These are phyloP conservation scores for Hyphodiscus sp. DNA, from an alignment of 2,329 filamentous ascomycete species.

Conservation along the genomic window DNA sequence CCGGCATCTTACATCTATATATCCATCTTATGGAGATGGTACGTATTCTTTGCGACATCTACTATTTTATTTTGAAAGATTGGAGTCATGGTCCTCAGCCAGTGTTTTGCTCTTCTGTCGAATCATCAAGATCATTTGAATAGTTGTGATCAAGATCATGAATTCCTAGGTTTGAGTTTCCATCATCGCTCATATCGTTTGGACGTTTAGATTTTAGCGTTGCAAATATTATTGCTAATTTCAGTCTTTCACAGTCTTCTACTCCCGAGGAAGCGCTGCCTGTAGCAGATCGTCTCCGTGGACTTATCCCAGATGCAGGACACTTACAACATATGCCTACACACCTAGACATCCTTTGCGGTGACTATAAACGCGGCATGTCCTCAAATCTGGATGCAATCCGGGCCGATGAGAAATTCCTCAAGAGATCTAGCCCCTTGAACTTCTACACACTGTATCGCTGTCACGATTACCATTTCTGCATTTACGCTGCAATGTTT, in stretches of 20 bases:
- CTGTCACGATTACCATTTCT: conserved; percentile 68
- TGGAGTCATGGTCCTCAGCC: too few relatives aligned
- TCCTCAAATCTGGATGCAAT: conserved; percentile 61
- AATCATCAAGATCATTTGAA: too few relatives aligned
- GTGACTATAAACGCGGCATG: conserved; percentile 63
- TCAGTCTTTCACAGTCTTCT: conserved; percentile 35
- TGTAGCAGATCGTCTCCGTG: conserved; percentile 55
- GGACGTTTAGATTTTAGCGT: too few relatives aligned
- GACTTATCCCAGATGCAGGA: conserved; percentile 61
- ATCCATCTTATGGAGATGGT: conserved; percentile 73
- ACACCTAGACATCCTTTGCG: conserved; percentile 67
- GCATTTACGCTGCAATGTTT: conserved; percentile 74
- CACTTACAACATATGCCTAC: conserved; percentile 73
- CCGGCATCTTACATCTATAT: conserved; percentile 68
- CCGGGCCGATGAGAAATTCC: conserved; percentile 59
- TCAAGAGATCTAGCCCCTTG: conserved; percentile 49
- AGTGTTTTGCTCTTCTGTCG: too few relatives aligned
- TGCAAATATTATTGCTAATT: too few relatives aligned
- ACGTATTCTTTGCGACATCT: too few relatives aligned
- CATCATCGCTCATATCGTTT: too few relatives aligned
- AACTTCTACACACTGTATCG: conserved; percentile 77
- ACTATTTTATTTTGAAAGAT: too few relatives aligned
- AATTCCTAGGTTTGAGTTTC: too few relatives aligned
- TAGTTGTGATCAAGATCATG: too few relatives aligned
- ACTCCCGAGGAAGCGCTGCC: conserved; percentile 56